Evolutionary conservation across 768 basidiomycete species (phyloP), one percentile per base, ranked within the genome.

Genomic region (Cystobasidium tubakii): DNA sequence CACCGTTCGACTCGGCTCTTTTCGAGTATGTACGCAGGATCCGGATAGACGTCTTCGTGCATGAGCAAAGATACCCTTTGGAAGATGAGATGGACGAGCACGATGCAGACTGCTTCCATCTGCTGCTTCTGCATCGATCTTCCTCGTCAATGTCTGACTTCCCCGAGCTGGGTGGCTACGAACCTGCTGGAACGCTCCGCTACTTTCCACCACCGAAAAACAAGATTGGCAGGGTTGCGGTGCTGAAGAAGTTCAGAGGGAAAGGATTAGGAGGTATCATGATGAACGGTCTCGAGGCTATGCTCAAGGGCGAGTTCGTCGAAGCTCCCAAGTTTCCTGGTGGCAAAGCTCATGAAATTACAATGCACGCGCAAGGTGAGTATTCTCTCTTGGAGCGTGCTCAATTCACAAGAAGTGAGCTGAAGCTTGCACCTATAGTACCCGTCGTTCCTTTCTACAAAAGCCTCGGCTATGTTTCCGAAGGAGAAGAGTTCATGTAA

Each of bases 391-490:
- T 17, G 4, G 36, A n/a, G n/a, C n/a, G n/a, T n/a, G n/a, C n/a
- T n/a, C n/a, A n/a, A n/a, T n/a, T n/a, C n/a, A n/a, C n/a, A n/a
- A n/a, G n/a, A n/a, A n/a, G n/a, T n/a, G n/a, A n/a, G n/a, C 33
- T 60, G 21, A 54, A 7, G 6, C 1, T 31, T 67, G 4, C 46
- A 21, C 53, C 31, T 33, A 33, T 33, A 71, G 69, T 71, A 33
- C 69, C 69, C 3, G 69, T 60, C 33, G 54, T 71, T 27, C 69
- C 69, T 23, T 71, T 71, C 69, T 71, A 71, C 55, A 55, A 39
- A 29, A 53, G 69, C 9, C 54, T 71, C 1, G 69, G 69, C 4
- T 71, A 46, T 19, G 39, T 36, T 12, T 39, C 53, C 15, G 69
- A 71, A 60, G 69, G 69, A 4, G 69, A 71, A 3, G 34, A 42